A percentile compares a stretch with the other conserved stretches of the same genome.
Conservation (phyloP, 495 filamentous ascomycete species). For the Chaetomium cochliodes region DNA sequence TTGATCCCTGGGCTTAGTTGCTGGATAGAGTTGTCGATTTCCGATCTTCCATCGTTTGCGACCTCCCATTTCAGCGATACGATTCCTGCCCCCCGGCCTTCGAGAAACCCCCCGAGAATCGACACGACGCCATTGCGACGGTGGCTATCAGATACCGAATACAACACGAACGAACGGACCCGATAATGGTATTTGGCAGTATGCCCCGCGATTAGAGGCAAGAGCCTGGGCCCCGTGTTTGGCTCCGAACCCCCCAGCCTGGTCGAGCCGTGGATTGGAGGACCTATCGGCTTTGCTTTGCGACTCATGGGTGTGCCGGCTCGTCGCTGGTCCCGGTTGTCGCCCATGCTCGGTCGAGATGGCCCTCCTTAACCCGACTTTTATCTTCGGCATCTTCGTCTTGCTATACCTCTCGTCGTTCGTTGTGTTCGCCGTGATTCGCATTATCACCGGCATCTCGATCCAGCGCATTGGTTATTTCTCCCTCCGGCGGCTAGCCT, state of each 20-base stretch:
- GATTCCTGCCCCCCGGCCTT: not conserved
- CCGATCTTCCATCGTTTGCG: not conserved
- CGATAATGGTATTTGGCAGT: conserved; percentile 29
- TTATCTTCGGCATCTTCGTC: conserved; percentile 77
- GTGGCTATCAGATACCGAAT: not conserved
- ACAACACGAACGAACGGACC: conserved; percentile 14
- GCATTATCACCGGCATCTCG: conserved; percentile 88
- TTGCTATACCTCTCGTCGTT: conserved; percentile 89
- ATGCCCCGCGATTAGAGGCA: conserved; percentile 27
- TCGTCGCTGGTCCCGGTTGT: conserved; percentile 18
- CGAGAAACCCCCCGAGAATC: not conserved
- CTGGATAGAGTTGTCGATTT: not conserved
- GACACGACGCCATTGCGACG: not conserved
- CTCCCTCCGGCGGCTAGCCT: conserved; percentile 83
- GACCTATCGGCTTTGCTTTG: not conserved
- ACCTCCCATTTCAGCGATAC: not conserved
- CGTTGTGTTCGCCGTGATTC: conserved; percentile 87
- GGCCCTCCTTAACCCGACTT: conserved; percentile 65
- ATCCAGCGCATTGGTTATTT: conserved; percentile 94
- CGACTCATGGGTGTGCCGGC: conserved; percentile 20
- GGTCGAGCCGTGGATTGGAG: conserved; percentile 6
- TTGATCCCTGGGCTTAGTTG: not conserved
- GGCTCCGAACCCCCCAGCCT: conserved; percentile 1
- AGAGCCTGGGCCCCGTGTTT: conserved; percentile 22
- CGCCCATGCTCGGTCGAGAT: conserved; percentile 35